A percentile compares a stretch with the other conserved stretches of the same genome.
Conservation (phyloP, 78 protist genomes). For the Dictyostelium purpureum region DNA sequence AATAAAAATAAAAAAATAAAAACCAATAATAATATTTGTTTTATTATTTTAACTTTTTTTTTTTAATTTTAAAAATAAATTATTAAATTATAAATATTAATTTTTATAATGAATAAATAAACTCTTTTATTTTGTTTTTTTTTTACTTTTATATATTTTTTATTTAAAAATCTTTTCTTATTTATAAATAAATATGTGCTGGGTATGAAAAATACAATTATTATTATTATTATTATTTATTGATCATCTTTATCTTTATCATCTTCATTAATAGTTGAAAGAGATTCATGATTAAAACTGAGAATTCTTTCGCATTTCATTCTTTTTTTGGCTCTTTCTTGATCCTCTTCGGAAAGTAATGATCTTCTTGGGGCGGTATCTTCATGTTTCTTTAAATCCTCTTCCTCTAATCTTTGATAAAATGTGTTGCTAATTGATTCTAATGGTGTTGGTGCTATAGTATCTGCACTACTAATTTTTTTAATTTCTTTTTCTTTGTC, state of each 20-base stretch:
- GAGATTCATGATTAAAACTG: constrained; percentile 20
- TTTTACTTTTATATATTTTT: neutral
- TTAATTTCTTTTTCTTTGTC: neutral
- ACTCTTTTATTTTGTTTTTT: neutral
- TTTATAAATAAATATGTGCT: neutral
- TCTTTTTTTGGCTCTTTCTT: constrained; percentile 66
- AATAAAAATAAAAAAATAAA: neutral
- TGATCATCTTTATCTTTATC: constrained; percentile 13
- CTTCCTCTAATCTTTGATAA: constrained; percentile 33
- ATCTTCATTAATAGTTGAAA: neutral
- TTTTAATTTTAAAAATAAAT: no score
- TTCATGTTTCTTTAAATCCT: neutral
- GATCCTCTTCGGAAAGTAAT: constrained; percentile 37
- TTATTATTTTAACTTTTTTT: neutral
- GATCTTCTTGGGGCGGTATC: constrained; percentile 59
- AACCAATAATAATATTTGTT: neutral
- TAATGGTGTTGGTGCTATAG: constrained; percentile 67
- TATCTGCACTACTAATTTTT: neutral
- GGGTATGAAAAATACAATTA: neutral
- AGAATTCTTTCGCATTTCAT: constrained; percentile 54
- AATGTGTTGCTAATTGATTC: constrained; percentile 24
- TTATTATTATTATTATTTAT: neutral
- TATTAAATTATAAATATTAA: neutral
- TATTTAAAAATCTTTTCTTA: no score
- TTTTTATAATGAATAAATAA: no score